These are phyloP conservation scores for Sedum album DNA, from an alignment of 164 flowering plant species.

Conservation along the genomic window DNA sequence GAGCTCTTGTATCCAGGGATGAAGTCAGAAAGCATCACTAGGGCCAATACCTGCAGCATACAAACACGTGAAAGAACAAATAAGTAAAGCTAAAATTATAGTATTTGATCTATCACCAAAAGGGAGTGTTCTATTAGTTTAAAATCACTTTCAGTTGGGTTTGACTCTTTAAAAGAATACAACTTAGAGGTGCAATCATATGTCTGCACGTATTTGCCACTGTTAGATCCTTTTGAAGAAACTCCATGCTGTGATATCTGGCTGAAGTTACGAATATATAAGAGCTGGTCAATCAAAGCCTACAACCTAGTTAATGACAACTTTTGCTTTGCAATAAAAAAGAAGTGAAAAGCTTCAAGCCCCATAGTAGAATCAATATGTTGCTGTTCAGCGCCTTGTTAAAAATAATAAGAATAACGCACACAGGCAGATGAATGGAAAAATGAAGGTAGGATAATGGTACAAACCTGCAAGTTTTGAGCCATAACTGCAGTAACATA, in stretches of 20 bases:
- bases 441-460: not conserved
- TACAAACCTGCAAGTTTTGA: slow-evolving; percentile 58
- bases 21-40: slow-evolving; percentile 53
- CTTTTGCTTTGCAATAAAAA: not conserved
- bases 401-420: not conserved
- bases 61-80: not conserved
- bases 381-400: not conserved
- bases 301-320: no score
- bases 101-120: not conserved
- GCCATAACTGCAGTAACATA: slow-evolving; percentile 66
- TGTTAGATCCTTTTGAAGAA: no score
- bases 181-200: no score
- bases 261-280: no score
- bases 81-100: not conserved
- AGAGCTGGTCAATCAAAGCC: no score
- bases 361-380: no score
- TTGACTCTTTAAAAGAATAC: no score
- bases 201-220: no score
- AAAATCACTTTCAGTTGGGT: not conserved
- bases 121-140: not conserved
- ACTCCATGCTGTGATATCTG: no score
- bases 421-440: not conserved
- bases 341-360: not conserved
- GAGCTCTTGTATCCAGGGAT: slow-evolving; percentile 38
- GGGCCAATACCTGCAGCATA: slow-evolving; percentile 48